Conservation (phyloP, 176 grass and related monocot species). For the Juncus inflexus region DNA sequence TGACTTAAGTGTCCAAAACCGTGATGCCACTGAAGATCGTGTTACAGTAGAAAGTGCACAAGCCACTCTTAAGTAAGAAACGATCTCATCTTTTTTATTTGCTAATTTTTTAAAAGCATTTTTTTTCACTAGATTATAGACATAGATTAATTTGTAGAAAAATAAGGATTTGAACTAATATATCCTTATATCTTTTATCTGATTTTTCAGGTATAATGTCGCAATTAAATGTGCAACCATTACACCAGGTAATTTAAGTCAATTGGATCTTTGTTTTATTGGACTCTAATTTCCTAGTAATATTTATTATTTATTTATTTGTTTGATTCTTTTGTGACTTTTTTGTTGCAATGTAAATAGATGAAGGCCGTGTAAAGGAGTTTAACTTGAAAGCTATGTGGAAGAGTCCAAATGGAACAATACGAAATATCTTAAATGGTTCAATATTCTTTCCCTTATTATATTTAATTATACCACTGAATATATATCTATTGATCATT, state of each 20-base stretch:
- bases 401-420: slow-evolving; percentile 82
- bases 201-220: slow-evolving; percentile 60
- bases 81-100: slow-evolving; percentile 15
- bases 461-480: slow-evolving; percentile 6
- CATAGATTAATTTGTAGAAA: neutral
- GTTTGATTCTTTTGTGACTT: neutral
- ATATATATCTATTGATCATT: slow-evolving; percentile 20
- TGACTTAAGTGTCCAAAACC: slow-evolving; percentile 73
- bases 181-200: slow-evolving; percentile 3
- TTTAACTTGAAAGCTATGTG: slow-evolving; percentile 72
- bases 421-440: slow-evolving; percentile 83
- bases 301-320: neutral
- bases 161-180: no score
- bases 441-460: slow-evolving; percentile 1
- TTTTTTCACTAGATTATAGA: slow-evolving; percentile 8
- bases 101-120: neutral
- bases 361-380: slow-evolving; percentile 73
- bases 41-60: slow-evolving; percentile 75
- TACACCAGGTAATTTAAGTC: slow-evolving; percentile 50
- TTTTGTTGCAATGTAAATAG: slow-evolving; percentile 35
- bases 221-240: slow-evolving; percentile 82
- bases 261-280: neutral
- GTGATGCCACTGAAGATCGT: slow-evolving; percentile 63
- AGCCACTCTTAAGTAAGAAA: slow-evolving; percentile 67
- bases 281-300: neutral